Evolutionary conservation across 23 red algal species (phyloP), one percentile per base, ranked within the genome.

Genomic region (Gracilaria domingensis): DNA sequence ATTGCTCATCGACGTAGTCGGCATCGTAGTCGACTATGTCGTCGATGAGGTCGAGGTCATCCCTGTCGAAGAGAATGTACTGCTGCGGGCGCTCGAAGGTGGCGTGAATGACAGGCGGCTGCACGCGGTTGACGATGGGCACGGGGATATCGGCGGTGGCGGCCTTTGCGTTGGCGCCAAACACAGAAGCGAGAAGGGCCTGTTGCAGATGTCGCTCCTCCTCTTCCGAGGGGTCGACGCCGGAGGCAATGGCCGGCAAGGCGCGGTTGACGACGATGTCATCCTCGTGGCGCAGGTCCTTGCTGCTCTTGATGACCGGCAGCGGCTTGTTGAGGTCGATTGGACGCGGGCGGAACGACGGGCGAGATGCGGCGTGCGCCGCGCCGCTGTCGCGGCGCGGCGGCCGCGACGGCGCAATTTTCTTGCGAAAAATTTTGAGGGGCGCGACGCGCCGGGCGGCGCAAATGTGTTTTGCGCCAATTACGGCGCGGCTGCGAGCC

Each of bases 131-230:
- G 25, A 95, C 81, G 14, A 98, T 93, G 45, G 96, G 96, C 35
- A 98, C 76, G 36, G 96, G 96, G 42, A 98, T 98, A 36, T 95
- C 83, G 48, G 88, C 82, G 42, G 89, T 61, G 48, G 85, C 78
- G 26, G 64, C 60, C 14, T 85, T 61, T 28, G 50, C 88, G 12
- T 79, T 89, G 25, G 85, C 58, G 54, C 87, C 92, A 23, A 79
- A 88, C 28, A 98, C 81, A 9, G 93, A 95, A 5, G 96, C 93
- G 30, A 95, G 82, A 17, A 98, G 81, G 21, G 96, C 96, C 53
- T 98, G 87, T 66, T 98, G 88, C 88, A 98, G 61, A 87, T 98
- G 96, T 7, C 96, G 84, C 75, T 98, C 96, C 78, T 85, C 74
- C 54, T 92, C 75, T 49, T 98, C 96, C 37, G 92, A 71, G 13